Base-by-base conservation (phyloP, 2,329 filamentous ascomycete species). In the Drechmeria coniospora region DNA sequence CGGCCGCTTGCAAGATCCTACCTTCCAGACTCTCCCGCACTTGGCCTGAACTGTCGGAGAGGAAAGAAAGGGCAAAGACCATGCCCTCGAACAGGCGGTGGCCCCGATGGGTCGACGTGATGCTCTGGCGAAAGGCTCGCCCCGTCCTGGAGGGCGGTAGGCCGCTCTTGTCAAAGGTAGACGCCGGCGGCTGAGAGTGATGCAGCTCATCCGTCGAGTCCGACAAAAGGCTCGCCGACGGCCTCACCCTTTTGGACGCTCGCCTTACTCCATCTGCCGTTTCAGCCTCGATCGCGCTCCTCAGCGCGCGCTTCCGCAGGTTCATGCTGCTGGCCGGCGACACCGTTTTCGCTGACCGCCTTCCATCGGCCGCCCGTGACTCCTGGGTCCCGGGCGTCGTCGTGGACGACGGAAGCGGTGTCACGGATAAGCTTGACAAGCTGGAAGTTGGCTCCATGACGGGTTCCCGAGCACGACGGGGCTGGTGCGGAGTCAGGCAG, bases 51-150 rank as follows among this genome's bases (percentile, higher is more conserved):
- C 57, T 54, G 16, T 52, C 54, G 0, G 54, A 50, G 39, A 63
- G 63, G 35, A 83, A 81, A 0, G 83, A 87, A 8, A 93, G 67
- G 0, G 84, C 84, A 51, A 95, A 94, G 0, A 72, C 73, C 84
- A 94, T 93, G 23, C 75, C 73, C 1, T 66, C 55, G 42, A 95
- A 93, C 0, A 92, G 25, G 3, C 43, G 35, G 7, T 42, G 35
- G 3, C 33, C 45, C 35, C 39, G 42, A 36, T 36, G 35, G 19
- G 30, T 42, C 31, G 41, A 33, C 7, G 33, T 41, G 6, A 51
- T 30, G 19, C 40, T 49, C 27, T 45, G 44, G 11, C 42, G 39
- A 14, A 44, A 44, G 2, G 36, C 39, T 21, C 42, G 40, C n/a
- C 30, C 42, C 5, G 38, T 32, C 32, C 46, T 51, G 4, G 41